phyloP scores from a whole-genome alignment of 148 eudicot genomes.

The Linanthus parryae region DNA sequence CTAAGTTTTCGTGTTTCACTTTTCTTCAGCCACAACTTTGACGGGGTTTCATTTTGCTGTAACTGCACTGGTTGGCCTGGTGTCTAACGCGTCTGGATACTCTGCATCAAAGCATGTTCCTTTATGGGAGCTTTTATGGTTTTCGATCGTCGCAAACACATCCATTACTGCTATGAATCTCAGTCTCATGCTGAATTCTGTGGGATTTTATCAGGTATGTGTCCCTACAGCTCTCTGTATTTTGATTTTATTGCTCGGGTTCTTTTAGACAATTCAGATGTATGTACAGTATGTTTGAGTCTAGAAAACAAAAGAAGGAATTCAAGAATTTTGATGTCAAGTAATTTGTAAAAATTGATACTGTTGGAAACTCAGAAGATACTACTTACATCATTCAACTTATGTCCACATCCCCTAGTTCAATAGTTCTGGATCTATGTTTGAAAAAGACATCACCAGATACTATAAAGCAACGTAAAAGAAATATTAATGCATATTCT shows the following conservation, averaged over 20 bases:
- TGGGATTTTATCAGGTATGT: slow-evolving; percentile 84
- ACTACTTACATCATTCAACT: too few relatives aligned
- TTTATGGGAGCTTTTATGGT: slow-evolving; percentile 79
- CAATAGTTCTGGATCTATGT: too few relatives aligned
- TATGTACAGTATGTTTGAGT: too few relatives aligned
- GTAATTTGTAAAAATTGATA: too few relatives aligned
- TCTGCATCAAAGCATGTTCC: slow-evolving; percentile 78
- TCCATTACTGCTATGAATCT: slow-evolving; percentile 90
- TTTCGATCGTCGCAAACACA: slow-evolving; percentile 74
- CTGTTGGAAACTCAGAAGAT: too few relatives aligned
- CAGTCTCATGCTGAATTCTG: slow-evolving; percentile 88
- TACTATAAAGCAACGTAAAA: too few relatives aligned
- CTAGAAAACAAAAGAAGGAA: too few relatives aligned
- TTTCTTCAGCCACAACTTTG: slow-evolving; percentile 67
- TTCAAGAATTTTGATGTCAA: too few relatives aligned
- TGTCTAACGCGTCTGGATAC: slow-evolving; percentile 68
- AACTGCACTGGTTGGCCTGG: slow-evolving; percentile 73
- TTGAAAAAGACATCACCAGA: too few relatives aligned
- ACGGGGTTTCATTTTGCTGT: slow-evolving; percentile 86
- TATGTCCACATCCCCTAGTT: too few relatives aligned
- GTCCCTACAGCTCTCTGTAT: slow-evolving; percentile 5
- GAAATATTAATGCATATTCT: too few relatives aligned
- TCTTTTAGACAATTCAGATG: neutral
- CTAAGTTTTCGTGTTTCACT: slow-evolving; percentile 8
- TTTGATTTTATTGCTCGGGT: neutral